Conservation (phyloP, 2,329 filamentous ascomycete species). For the Penicillium sp. region DNA sequence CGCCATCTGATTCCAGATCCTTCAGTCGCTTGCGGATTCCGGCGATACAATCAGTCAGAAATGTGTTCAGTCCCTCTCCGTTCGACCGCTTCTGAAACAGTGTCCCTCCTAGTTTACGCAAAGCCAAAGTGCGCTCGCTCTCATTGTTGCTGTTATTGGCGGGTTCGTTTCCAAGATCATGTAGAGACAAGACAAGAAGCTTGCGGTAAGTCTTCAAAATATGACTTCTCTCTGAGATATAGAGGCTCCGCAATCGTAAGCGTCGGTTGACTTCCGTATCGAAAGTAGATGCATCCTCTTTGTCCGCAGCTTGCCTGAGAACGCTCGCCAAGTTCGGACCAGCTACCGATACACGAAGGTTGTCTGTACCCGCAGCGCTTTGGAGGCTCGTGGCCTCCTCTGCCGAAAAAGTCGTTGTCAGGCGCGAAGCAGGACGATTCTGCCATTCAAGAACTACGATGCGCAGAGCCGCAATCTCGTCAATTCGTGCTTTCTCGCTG, state of each 20-base stretch:
- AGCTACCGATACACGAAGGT: slow-evolving; percentile 57
- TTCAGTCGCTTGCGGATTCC: slow-evolving; percentile 35
- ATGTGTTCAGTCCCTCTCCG: slow-evolving; percentile 25
- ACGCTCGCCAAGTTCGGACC: slow-evolving; percentile 35
- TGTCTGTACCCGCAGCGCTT: slow-evolving; percentile 67
- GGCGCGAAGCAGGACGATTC: slow-evolving; percentile 67
- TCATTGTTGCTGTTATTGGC: slow-evolving; percentile 4
- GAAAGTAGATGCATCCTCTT: slow-evolving; percentile 49
- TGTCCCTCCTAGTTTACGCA: slow-evolving; percentile 28
- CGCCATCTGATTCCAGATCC: slow-evolving; percentile 33
- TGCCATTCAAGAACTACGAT: slow-evolving; percentile 83
- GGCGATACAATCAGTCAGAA: slow-evolving; percentile 35
- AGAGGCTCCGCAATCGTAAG: slow-evolving; percentile 66
- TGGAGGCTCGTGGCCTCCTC: slow-evolving; percentile 76
- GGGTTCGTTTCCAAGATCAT: slow-evolving; percentile 21
- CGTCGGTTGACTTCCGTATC: slow-evolving; percentile 62
- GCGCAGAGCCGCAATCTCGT: slow-evolving; percentile 78
- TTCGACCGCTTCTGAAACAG: slow-evolving; percentile 32
- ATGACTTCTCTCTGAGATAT: slow-evolving; percentile 68
- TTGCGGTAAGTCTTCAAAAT: slow-evolving; percentile 64
- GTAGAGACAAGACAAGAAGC: slow-evolving; percentile 35
- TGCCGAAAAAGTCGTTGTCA: slow-evolving; percentile 69
- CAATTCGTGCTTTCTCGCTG: slow-evolving; percentile 71
- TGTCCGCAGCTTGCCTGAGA: slow-evolving; percentile 28
- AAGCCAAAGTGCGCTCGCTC: slow-evolving; percentile 15